Evolutionary conservation across 2,329 filamentous ascomycete species (phyloP).

Genomic region (Teratosphaeria epicoccoides): DNA sequence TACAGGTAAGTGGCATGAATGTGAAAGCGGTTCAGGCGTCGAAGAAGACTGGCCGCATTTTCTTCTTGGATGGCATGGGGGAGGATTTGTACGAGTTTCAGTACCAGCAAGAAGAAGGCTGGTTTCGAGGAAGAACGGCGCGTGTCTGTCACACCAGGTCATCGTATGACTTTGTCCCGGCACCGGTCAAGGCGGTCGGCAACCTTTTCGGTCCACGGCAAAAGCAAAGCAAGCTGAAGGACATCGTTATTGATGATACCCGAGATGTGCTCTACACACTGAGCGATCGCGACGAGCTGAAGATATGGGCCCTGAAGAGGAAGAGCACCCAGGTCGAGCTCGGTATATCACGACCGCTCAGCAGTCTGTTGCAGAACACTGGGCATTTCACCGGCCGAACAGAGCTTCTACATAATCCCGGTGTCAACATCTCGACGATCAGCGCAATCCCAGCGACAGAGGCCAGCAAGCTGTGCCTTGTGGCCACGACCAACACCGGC

Average conservation of each 20-base stretch:
- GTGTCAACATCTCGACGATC: conserved; percentile 69
- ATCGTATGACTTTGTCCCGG: conserved; percentile 30
- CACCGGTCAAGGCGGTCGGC: conserved; percentile 26
- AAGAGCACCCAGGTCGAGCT: conserved; percentile 34
- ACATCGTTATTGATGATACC: conserved; percentile 81
- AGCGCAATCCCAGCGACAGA: conserved; percentile 72
- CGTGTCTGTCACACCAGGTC: conserved; percentile 47
- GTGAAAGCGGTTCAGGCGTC: conserved; percentile 73
- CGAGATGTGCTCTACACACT: conserved; percentile 84
- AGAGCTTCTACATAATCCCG: conserved; percentile 56
- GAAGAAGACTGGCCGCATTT: conserved; percentile 71
- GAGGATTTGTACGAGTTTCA: conserved; percentile 88
- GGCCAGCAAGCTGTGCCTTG: conserved; percentile 72
- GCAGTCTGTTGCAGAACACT: conserved; percentile 55
- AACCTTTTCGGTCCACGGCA: conserved; percentile 24
- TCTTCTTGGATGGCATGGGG: conserved; percentile 71
- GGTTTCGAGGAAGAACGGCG: conserved; percentile 88
- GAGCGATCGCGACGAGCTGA: conserved; percentile 76
- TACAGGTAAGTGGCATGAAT: conserved; percentile 59
- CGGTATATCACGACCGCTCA: conserved; percentile 45
- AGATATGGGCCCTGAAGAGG: conserved; percentile 75
- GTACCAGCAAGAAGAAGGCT: conserved; percentile 94
- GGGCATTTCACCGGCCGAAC: conserved; percentile 69
- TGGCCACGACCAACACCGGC: conserved; percentile 83
- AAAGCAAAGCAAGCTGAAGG: conserved; percentile 52